A percentile compares a stretch with the other conserved stretches of the same genome.
Evolutionary conservation across 1,284 basidiomycete species (phyloP).

Genomic region (Microbotryomycetes sp.): DNA sequence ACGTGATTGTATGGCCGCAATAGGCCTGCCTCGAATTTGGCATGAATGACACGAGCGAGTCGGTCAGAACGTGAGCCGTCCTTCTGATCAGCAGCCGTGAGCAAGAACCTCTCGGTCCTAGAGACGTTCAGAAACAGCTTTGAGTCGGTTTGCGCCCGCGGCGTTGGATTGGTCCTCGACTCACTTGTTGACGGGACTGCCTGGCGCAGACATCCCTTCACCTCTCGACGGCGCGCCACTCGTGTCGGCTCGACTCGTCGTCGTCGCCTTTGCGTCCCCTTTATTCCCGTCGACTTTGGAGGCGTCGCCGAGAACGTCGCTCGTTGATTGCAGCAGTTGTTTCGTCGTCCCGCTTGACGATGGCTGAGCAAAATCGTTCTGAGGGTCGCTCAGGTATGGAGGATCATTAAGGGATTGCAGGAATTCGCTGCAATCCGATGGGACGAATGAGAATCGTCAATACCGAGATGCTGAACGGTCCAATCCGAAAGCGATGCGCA

Average conservation of each 20-base stretch:
- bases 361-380: background rate
- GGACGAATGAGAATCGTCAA: too few species aligned
- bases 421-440: constrained; percentile 64
- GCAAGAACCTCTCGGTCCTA: constrained; percentile 67
- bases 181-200: constrained; percentile 30
- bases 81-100: constrained; percentile 92
- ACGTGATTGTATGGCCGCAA: constrained; percentile 95
- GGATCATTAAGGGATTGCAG: constrained; percentile 49
- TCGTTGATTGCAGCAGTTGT: background rate
- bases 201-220: constrained; percentile 19
- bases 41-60: constrained; percentile 82
- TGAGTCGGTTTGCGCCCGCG: too few species aligned
- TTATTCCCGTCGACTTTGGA: background rate
- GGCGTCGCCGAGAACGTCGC: background rate
- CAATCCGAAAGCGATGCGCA: background rate
- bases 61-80: constrained; percentile 84
- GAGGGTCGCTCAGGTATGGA: background rate
- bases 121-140: background rate
- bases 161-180: background rate
- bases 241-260: background rate
- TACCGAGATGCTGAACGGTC: too few species aligned
- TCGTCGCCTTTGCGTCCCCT: background rate
- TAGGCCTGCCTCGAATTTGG: constrained; percentile 93
- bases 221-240: constrained; percentile 4
- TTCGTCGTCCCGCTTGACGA: background rate